Percentiles rank a stretch among this genome's conserved stretches.
Evolutionary conservation across 1,284 basidiomycete species (phyloP).

Genomic region (Malassezia japonica): DNA sequence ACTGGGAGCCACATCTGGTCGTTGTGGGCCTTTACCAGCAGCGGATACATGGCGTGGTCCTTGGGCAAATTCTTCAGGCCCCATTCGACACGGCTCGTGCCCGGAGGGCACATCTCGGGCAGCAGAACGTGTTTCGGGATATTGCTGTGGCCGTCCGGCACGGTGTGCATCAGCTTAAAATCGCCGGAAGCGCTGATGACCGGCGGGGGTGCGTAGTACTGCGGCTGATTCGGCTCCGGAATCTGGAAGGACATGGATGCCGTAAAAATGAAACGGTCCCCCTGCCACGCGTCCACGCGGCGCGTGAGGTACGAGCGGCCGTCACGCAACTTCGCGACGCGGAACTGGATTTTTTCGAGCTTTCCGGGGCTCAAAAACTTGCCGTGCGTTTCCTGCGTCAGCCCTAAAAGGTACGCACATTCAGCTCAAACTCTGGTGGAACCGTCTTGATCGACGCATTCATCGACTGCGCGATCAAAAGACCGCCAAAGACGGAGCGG

Average conservation of each 20-base stretch:
- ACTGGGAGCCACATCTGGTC: slow-evolving; percentile 33
- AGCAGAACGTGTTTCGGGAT: slow-evolving; percentile 15
- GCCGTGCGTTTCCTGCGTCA: slow-evolving; percentile 16
- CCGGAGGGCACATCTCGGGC: slow-evolving; percentile 25
- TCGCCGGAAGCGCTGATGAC: slow-evolving; percentile 17
- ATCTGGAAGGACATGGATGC: slow-evolving; percentile 40
- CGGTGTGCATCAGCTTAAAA: slow-evolving; percentile 11
- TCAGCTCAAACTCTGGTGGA: slow-evolving; percentile 24
- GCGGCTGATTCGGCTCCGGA: slow-evolving; percentile 34
- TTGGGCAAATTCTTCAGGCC: slow-evolving; percentile 19
- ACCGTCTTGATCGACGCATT: slow-evolving; percentile 34
- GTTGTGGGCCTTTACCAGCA: slow-evolving; percentile 25
- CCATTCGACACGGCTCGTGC: slow-evolving; percentile 27
- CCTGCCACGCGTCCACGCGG: slow-evolving; percentile 36
- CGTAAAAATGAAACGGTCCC: slow-evolving; percentile 30
- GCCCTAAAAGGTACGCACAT: slow-evolving; percentile 17
- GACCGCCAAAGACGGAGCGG: slow-evolving; percentile 43
- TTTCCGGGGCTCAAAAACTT: slow-evolving; percentile 41
- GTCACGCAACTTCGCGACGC: slow-evolving; percentile 36
- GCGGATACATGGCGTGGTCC: slow-evolving; percentile 17
- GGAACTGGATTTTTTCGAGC: slow-evolving; percentile 34
- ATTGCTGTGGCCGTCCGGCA: slow-evolving; percentile 19
- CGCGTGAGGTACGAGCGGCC: slow-evolving; percentile 42
- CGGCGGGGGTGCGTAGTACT: slow-evolving; percentile 34
- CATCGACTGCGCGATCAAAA: slow-evolving; percentile 39